Conservation (phyloP, 108 stramenopile genomes). For the Epipyxis sp. region DNA sequence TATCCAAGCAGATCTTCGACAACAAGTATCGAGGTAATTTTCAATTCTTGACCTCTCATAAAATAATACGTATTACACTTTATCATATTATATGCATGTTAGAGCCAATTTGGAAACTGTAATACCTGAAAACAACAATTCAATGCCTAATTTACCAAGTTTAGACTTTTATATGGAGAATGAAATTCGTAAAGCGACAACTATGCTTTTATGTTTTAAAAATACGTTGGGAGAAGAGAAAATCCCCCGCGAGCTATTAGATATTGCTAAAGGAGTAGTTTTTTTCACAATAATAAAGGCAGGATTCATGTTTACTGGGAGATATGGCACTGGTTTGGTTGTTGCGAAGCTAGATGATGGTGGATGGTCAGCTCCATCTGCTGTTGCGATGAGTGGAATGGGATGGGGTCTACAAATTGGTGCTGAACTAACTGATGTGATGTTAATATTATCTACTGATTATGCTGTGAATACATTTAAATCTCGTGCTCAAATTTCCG, state of each 20-base stretch:
- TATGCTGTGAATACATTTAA: conserved; percentile 73
- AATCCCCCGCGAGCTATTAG: conserved; percentile 61
- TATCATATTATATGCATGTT: not conserved
- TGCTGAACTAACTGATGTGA: conserved; percentile 75
- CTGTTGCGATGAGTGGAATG: conserved; percentile 71
- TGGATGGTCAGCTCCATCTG: conserved; percentile 79
- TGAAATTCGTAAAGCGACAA: conserved; percentile 54
- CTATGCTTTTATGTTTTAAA: conserved; percentile 50
- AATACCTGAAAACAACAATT: conserved; percentile 32
- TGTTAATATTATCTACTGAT: conserved; percentile 88
- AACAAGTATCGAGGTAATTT: not conserved
- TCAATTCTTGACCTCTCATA: not conserved
- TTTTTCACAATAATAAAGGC: conserved; percentile 77
- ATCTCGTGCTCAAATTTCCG: conserved; percentile 61
- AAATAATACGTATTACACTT: conserved; percentile 17
- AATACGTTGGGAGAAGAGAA: conserved; percentile 7
- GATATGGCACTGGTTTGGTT: conserved; percentile 76
- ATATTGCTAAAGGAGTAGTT: conserved; percentile 63
- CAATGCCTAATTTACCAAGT: conserved; percentile 36
- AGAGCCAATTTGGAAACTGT: conserved; percentile 26
- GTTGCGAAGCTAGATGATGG: conserved; percentile 72
- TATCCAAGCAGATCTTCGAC: conserved; percentile 31
- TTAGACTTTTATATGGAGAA: conserved; percentile 52
- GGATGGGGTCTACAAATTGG: conserved; percentile 77
- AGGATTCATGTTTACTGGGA: conserved; percentile 69